These are phyloP conservation scores for Trichoderma guizhouense DNA, from an alignment of 2,329 filamentous ascomycete species.

Conservation along the genomic window DNA sequence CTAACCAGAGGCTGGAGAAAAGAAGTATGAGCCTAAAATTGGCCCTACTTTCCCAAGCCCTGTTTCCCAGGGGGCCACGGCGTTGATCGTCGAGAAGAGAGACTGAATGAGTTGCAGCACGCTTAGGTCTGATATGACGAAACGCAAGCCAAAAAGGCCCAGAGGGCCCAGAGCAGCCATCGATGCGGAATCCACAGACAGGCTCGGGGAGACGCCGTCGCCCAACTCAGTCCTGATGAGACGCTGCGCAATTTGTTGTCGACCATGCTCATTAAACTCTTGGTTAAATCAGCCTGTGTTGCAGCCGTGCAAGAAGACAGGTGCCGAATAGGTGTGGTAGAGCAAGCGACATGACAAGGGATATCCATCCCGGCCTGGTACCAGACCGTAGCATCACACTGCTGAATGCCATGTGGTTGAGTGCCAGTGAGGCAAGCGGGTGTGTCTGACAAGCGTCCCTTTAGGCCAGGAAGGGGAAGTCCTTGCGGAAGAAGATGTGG, in stretches of 20 bases:
- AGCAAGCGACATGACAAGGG: conserved; percentile 8
- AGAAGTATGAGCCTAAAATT: not conserved
- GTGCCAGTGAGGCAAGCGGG: conserved; percentile 10
- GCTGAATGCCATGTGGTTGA: conserved; percentile 15
- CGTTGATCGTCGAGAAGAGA: not conserved
- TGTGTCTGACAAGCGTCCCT: conserved; percentile 7
- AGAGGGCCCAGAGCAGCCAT: not conserved
- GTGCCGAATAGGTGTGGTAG: not conserved
- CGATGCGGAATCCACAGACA: not conserved
- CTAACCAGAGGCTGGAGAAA: not conserved
- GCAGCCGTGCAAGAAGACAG: not conserved
- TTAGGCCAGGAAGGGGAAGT: conserved; percentile 17
- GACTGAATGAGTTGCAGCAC: not conserved
- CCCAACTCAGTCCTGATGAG: not conserved
- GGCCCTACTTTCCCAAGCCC: not conserved
- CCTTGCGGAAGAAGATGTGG: conserved; percentile 9
- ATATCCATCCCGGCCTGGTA: conserved; percentile 1
- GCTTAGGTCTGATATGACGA: not conserved
- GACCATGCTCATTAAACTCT: not conserved
- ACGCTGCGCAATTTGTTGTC: not conserved
- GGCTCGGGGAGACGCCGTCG: not conserved
- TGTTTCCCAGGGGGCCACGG: not conserved
- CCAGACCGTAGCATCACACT: conserved; percentile 1
- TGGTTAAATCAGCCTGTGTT: not conserved
- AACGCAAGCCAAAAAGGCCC: not conserved